Base-by-base conservation (phyloP, 2,329 filamentous ascomycete species). In the Sporothrix humicola region DNA sequence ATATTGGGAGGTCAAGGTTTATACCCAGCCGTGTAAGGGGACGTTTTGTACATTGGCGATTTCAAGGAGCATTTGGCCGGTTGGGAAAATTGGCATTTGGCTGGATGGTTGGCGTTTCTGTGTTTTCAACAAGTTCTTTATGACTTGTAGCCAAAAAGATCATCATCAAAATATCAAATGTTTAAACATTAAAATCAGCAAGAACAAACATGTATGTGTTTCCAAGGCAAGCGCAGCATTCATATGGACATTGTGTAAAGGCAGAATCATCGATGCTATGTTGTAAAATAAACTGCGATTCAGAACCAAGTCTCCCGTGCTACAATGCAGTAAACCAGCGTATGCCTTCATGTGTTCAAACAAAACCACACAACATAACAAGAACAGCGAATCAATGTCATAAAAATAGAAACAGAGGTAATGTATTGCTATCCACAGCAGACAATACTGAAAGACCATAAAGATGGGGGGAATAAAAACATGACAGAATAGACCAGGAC, bases 401-500 rank as follows among this genome's bases (percentile, higher is more conserved):
- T 23, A 65, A 10, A 46, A 23, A 46, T 23, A 26, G 20, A 44
- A 20, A 9, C 17, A 44, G 17, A 37, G 42, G 23, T 65, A 65
- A 65, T 23, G n/a, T 20, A 26, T 7, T 15, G n/a, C 20, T 26
- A 42, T 13, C 9, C 46, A 56, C 23, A 5, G 12, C 20, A 26
- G 42, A n/a, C 31, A 7, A 5, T 37, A 12, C 42, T 12, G 42
- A 3, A 44, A 26, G 48, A 10, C 46, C 20, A 61, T 26, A 61
- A 37, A 66, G 20, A 26, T 48, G 8, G n/a, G 61, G 61, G 61
- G 61, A 66, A 66, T 66, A 66, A 66, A 7, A 42, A n/a, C 9
- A 46, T 17, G 4, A 37, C 7, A 12, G 42, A 26, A 26, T 48
- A 13, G 48, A 9, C 61, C 9, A 48, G 15, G 6, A 17, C 1